These are phyloP conservation scores for Amanita brunnescens DNA, from an alignment of 768 basidiomycete species.

Conservation along the genomic window DNA sequence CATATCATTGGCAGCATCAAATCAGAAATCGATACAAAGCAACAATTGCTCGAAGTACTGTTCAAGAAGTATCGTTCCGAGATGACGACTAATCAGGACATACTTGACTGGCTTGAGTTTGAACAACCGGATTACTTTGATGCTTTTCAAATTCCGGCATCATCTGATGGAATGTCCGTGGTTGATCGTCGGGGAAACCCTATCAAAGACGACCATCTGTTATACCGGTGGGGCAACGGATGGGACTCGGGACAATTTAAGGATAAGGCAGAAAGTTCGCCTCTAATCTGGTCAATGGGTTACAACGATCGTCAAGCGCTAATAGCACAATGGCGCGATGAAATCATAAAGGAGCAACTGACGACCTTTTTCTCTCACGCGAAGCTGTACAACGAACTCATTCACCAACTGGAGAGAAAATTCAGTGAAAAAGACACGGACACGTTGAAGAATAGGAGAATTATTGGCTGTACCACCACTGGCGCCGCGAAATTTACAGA, in stretches of 20 bases:
- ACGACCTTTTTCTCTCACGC: constrained; percentile 24
- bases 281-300: constrained; percentile 29
- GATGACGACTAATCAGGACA: constrained; percentile 16
- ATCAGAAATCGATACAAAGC: constrained; percentile 8
- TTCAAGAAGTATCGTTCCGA: constrained; percentile 22
- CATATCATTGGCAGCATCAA: constrained; percentile 32
- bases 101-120: constrained; percentile 44
- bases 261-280: constrained; percentile 19
- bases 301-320: constrained; percentile 17
- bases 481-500: constrained; percentile 54
- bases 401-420: constrained; percentile 26
- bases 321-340: constrained; percentile 25
- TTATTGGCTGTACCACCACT: constrained; percentile 65
- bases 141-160: constrained; percentile 35
- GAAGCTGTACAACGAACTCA: constrained; percentile 31
- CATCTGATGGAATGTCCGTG: constrained; percentile 34
- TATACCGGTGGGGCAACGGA: constrained; percentile 39
- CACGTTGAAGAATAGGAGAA: constrained; percentile 36
- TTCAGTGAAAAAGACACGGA: constrained; percentile 24
- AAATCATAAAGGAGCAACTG: constrained; percentile 25
- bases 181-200: constrained; percentile 32
- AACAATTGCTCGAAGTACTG: constrained; percentile 15
- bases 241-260: constrained; percentile 28
- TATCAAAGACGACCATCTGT: constrained; percentile 30
- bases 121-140: constrained; percentile 34